A percentile compares a stretch with the other conserved stretches of the same genome.
Evolutionary conservation across 2,329 filamentous ascomycete genomes (phyloP).

Genomic region (Phialemoniopsis sp.): DNA sequence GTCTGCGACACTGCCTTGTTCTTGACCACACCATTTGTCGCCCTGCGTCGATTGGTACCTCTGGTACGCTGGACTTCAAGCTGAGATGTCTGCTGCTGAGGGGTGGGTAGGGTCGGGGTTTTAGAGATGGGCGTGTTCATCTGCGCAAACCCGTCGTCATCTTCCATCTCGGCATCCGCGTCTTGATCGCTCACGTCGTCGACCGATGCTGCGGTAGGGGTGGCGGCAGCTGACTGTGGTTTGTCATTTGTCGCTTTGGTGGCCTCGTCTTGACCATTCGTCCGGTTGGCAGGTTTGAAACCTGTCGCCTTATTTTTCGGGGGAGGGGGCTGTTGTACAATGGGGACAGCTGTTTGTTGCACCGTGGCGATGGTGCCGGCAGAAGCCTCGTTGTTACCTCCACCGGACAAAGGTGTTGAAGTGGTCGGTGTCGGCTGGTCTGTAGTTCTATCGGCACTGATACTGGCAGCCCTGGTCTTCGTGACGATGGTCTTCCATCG

Average conservation of each 20-base stretch:
- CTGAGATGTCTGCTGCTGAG: conserved; percentile 31
- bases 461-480: conserved; percentile 37
- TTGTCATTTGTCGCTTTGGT: conserved; percentile 1
- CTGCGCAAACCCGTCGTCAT: conserved; percentile 51
- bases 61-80: conserved; percentile 35
- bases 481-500: conserved; percentile 59
- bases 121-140: conserved; percentile 34
- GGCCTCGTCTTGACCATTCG: no score
- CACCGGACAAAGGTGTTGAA: no score
- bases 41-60: not conserved
- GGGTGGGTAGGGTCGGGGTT: conserved; percentile 21
- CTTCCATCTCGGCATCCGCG: conserved; percentile 48
- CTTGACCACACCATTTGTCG: no score
- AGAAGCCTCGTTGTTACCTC: no score
- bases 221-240: conserved; percentile 8
- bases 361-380: no score
- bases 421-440: no score
- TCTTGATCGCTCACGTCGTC: conserved; percentile 31
- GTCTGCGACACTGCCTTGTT: no score
- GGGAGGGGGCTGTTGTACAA: no score
- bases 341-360: no score
- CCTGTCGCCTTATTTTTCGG: no score
- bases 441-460: conserved; percentile 25
- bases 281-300: no score
- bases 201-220: conserved; percentile 31